These are phyloP conservation scores for Pinus tabuliformis DNA, from an alignment of 75 land plant genomes.

Conservation along the genomic window DNA sequence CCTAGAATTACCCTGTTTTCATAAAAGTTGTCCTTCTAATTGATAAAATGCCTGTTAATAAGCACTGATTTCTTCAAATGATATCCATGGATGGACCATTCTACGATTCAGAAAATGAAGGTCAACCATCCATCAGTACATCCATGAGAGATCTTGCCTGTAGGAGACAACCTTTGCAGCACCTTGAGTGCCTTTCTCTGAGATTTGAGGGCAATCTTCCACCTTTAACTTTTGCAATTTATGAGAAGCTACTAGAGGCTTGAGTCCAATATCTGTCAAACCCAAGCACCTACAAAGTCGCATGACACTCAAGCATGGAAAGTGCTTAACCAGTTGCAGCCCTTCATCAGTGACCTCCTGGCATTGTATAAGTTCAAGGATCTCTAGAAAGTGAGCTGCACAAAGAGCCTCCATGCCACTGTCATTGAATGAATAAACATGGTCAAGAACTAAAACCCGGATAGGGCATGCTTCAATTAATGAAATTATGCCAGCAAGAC, in stretches of 20 bases:
- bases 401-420: conserved; percentile 74
- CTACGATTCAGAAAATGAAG: background rate
- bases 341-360: conserved; percentile 76
- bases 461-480: conserved; percentile 54
- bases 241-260: conserved; percentile 45
- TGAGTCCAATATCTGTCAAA: conserved; percentile 65
- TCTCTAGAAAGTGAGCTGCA: conserved; percentile 39
- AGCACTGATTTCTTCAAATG: too few relatives aligned
- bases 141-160: conserved; percentile 61
- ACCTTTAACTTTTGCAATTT: conserved; percentile 53
- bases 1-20: background rate
- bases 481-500: conserved; percentile 38
- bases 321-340: conserved; percentile 32
- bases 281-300: conserved; percentile 57
- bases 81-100: background rate
- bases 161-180: conserved; percentile 55
- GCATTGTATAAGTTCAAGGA: conserved; percentile 55
- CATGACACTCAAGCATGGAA: conserved; percentile 33
- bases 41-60: too few relatives aligned
- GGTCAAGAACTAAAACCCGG: conserved; percentile 41
- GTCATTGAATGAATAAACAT: conserved; percentile 64
- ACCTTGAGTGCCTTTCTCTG: conserved; percentile 55
- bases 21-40: conserved; percentile 1
- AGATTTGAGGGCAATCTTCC: conserved; percentile 72
- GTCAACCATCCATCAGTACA: conserved; percentile 26